phyloP scores from a whole-genome alignment of 139 green algal genomes.

The Chlamydomonas applanata region DNA sequence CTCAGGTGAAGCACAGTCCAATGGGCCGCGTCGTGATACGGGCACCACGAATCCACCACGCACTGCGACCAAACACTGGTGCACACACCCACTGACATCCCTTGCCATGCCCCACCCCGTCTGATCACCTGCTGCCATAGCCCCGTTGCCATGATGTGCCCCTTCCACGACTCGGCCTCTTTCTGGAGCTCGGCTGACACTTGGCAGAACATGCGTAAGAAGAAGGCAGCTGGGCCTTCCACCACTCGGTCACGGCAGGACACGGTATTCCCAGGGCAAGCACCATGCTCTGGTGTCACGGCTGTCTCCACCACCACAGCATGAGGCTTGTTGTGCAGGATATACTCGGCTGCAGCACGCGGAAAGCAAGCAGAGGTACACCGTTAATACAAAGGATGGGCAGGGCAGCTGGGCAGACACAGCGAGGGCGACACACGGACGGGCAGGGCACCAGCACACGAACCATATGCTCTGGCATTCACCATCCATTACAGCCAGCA shows the following conservation, averaged over 20 bases:
- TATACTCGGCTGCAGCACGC: constrained; percentile 47
- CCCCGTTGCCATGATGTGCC: constrained; percentile 22
- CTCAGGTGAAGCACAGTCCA: no score
- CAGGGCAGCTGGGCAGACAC: no score
- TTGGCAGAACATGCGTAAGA: constrained; percentile 40
- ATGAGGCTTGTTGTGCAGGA: constrained; percentile 39
- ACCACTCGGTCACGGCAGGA: constrained; percentile 26
- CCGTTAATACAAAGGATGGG: no score
- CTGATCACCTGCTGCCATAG: constrained; percentile 22
- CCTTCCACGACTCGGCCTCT: constrained; percentile 12
- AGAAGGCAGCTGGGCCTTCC: constrained; percentile 32
- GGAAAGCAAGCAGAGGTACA: no score
- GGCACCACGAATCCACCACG: neutral
- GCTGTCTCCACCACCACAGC: constrained; percentile 71
- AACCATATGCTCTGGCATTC: no score
- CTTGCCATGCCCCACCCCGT: neutral
- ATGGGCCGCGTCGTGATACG: no score
- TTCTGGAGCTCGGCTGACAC: constrained; percentile 16
- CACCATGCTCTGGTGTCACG: constrained; percentile 58
- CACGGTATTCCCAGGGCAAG: constrained; percentile 39
- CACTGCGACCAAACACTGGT: neutral
- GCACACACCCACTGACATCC: neutral
- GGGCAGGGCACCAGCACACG: no score
- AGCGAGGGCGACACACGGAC: no score
- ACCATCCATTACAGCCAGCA: no score